phyloP scores from a whole-genome alignment of 148 eudicot genomes.

The Linanthus parryae region DNA sequence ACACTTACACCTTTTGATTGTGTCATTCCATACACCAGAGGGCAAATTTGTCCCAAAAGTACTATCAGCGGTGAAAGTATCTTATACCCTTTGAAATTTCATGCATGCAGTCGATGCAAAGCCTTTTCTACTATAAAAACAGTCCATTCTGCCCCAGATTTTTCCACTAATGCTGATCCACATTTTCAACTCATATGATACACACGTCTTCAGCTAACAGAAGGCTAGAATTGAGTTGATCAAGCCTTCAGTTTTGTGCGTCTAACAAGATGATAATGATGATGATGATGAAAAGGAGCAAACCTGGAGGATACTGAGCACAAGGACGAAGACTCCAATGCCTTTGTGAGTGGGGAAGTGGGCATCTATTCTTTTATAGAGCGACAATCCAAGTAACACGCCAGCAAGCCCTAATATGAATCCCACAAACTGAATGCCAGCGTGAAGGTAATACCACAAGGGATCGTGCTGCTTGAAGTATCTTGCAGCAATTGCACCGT shows the following conservation, averaged over 20 bases:
- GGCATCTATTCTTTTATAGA: conserved; percentile 43
- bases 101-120: too few relatives aligned
- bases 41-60: too few relatives aligned
- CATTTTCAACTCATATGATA: too few relatives aligned
- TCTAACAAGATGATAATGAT: not conserved
- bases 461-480: conserved; percentile 68
- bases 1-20: too few relatives aligned
- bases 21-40: too few relatives aligned
- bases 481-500: conserved; percentile 78
- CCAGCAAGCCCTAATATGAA: conserved; percentile 67
- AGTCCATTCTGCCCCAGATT: too few relatives aligned
- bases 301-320: conserved; percentile 79
- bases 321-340: conserved; percentile 72
- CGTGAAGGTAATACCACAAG: conserved; percentile 84
- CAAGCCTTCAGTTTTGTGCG: not conserved
- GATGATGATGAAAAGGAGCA: not conserved
- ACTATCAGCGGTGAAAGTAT: too few relatives aligned
- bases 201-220: too few relatives aligned
- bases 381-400: conserved; percentile 64
- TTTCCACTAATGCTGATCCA: too few relatives aligned
- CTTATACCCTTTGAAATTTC: too few relatives aligned
- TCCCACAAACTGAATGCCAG: conserved; percentile 62
- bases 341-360: conserved; percentile 71
- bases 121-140: too few relatives aligned
- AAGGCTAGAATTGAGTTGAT: not conserved